phyloP scores from a whole-genome alignment of 768 basidiomycete genomes.

The Amanita inopinata region DNA sequence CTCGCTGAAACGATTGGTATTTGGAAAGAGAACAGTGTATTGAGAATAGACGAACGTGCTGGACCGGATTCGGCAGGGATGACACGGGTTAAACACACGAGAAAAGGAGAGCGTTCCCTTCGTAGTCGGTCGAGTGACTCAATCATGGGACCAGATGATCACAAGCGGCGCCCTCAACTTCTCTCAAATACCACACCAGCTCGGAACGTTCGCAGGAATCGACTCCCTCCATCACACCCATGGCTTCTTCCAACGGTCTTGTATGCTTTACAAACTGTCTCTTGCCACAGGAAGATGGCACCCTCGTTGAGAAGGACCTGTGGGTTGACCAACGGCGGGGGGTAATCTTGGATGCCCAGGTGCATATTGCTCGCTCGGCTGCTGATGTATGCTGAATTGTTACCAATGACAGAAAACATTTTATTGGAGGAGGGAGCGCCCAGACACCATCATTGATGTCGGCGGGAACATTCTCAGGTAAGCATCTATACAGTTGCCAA shows the following conservation, averaged over 20 bases:
- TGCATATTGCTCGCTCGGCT: slow-evolving; percentile 18
- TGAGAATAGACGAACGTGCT: no score
- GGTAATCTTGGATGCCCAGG: slow-evolving; percentile 69
- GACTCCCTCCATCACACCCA: slow-evolving; percentile 14
- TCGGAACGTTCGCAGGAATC: background rate
- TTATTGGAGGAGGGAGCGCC: slow-evolving; percentile 49
- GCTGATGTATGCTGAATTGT: background rate
- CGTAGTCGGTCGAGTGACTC: no score
- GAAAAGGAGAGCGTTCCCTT: no score
- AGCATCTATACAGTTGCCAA: slow-evolving; percentile 8
- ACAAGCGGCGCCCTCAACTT: background rate
- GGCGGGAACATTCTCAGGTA: slow-evolving; percentile 71
- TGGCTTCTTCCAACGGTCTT: slow-evolving; percentile 50
- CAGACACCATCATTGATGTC: slow-evolving; percentile 56
- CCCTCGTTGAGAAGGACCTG: slow-evolving; percentile 60
- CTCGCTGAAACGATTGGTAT: no score
- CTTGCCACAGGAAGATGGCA: slow-evolving; percentile 72
- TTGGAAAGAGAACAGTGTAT: no score
- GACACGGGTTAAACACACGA: no score
- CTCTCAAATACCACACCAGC: slow-evolving; percentile 1
- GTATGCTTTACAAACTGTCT: slow-evolving; percentile 85
- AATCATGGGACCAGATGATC: slow-evolving; percentile 4
- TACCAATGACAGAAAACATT: slow-evolving; percentile 48
- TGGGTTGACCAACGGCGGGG: slow-evolving; percentile 77
- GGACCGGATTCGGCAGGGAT: no score